phyloP scores from a whole-genome alignment of 1,284 basidiomycete genomes.

The Mycena citricolor region DNA sequence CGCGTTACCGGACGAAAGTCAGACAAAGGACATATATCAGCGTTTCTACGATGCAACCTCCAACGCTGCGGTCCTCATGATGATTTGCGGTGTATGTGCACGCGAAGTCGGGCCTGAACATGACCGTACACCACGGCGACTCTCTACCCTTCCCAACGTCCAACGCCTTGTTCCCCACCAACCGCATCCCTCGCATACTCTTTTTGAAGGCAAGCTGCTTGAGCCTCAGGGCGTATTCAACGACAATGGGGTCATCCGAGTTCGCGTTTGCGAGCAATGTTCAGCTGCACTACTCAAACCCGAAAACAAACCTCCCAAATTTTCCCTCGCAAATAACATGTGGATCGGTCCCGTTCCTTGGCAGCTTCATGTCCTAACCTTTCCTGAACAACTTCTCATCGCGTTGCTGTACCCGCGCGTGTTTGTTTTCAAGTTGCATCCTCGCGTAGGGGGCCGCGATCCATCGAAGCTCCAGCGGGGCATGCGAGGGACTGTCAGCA shows the following conservation, averaged over 20 bases:
- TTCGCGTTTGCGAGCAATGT: neutral
- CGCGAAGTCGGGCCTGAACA: constrained; percentile 12
- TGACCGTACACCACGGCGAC: neutral
- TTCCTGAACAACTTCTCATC: constrained; percentile 31
- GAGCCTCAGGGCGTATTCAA: neutral
- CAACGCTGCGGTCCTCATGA: constrained; percentile 15
- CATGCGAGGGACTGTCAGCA: constrained; percentile 35
- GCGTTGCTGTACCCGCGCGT: constrained; percentile 30
- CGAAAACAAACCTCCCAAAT: constrained; percentile 21
- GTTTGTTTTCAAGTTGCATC: constrained; percentile 33
- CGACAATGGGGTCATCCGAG: neutral
- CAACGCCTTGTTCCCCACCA: constrained; percentile 10
- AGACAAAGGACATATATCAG: constrained; percentile 19
- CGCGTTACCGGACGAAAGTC: constrained; percentile 13
- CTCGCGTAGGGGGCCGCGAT: constrained; percentile 13
- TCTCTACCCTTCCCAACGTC: constrained; percentile 12
- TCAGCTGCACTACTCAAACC: neutral
- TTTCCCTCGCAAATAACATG: constrained; percentile 29
- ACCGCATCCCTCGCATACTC: constrained; percentile 13
- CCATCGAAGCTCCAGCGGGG: constrained; percentile 8
- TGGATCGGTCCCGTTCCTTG: constrained; percentile 30
- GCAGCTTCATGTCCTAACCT: constrained; percentile 24
- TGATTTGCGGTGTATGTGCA: constrained; percentile 24
- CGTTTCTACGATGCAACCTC: constrained; percentile 25
- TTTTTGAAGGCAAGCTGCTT: constrained; percentile 2